These are phyloP conservation scores for Sporothrix sp. DNA, from an alignment of 2,329 filamentous ascomycete genomes.

Conservation along the genomic window DNA sequence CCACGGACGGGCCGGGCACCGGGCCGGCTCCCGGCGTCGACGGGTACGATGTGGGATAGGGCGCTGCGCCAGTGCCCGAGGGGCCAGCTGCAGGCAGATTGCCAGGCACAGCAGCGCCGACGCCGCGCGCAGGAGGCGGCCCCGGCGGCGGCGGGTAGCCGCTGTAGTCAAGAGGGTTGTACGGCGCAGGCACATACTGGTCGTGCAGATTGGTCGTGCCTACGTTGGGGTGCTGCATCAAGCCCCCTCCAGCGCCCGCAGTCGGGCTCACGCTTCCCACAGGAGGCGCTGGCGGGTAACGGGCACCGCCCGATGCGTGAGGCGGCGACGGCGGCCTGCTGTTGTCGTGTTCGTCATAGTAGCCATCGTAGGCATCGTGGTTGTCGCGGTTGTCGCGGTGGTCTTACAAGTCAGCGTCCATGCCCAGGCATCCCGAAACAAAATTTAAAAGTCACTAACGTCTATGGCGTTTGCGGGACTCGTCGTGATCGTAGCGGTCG, in stretches of 20 bases:
- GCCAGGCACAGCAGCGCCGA: slow-evolving; percentile 16
- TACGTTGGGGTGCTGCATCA: slow-evolving; percentile 30
- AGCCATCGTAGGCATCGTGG: slow-evolving; percentile 25
- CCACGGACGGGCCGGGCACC: background rate
- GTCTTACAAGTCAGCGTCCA: too few relatives aligned
- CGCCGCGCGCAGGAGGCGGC: slow-evolving; percentile 20
- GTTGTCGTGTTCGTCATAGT: slow-evolving; percentile 27
- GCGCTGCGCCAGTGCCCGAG: background rate
- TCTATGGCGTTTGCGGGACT: slow-evolving; percentile 11
- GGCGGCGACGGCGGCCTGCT: slow-evolving; percentile 35
- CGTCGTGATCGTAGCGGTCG: background rate
- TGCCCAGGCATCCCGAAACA: background rate
- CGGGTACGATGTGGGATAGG: background rate
- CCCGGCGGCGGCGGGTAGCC: slow-evolving; percentile 32
- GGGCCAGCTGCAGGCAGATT: slow-evolving; percentile 15
- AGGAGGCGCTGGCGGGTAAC: slow-evolving; percentile 30
- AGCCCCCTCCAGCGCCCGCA: slow-evolving; percentile 14
- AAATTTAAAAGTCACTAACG: slow-evolving; percentile 17
- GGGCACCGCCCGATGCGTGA: slow-evolving; percentile 42
- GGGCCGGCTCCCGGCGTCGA: background rate
- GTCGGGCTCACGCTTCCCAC: slow-evolving; percentile 11
- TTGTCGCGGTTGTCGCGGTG: slow-evolving; percentile 25
- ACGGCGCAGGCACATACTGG: slow-evolving; percentile 28
- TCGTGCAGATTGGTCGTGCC: slow-evolving; percentile 27
- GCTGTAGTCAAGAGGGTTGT: slow-evolving; percentile 35